These are phyloP conservation scores for Nicotiana benthamiana DNA, from an alignment of 257 asterid species.

Conservation along the genomic window DNA sequence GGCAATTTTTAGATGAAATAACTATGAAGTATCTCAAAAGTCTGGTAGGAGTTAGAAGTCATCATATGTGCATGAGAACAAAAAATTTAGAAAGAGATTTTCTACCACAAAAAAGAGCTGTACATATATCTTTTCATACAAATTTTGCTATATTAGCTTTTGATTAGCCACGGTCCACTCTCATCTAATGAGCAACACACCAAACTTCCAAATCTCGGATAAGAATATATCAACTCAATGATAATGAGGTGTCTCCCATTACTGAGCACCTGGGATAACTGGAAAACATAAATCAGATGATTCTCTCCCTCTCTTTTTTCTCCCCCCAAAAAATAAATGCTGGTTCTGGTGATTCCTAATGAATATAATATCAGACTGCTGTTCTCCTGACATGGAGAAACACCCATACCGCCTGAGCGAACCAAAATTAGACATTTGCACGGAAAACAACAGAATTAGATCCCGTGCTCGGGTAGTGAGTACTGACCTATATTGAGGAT, in stretches of 20 bases:
- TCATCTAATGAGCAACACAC: background rate
- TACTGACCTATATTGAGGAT: conserved; percentile 13
- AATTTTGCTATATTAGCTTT: background rate
- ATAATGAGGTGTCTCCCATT: conserved; percentile 21
- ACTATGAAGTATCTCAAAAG: too few relatives aligned
- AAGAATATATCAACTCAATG: conserved; percentile 22
- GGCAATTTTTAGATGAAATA: background rate
- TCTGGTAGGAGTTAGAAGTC: background rate
- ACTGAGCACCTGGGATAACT: conserved; percentile 24
- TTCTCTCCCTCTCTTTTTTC: background rate
- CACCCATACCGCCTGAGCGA: background rate
- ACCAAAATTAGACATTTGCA: background rate
- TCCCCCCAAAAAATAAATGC: background rate
- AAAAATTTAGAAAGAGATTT: too few relatives aligned
- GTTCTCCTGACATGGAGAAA: background rate
- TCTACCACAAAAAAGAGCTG: too few relatives aligned
- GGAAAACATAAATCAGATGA: background rate
- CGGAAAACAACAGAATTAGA: background rate
- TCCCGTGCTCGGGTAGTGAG: background rate
- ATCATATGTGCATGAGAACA: too few relatives aligned
- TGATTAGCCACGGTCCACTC: background rate
- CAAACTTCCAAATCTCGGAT: conserved; percentile 9
- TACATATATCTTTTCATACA: background rate
- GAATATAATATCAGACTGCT: background rate
- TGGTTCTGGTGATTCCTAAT: conserved; percentile 20